Evolutionary conservation across 352 stramenopile species (phyloP), one percentile per base, ranked within the genome.

Genomic region (Globisporangium okanoganense): DNA sequence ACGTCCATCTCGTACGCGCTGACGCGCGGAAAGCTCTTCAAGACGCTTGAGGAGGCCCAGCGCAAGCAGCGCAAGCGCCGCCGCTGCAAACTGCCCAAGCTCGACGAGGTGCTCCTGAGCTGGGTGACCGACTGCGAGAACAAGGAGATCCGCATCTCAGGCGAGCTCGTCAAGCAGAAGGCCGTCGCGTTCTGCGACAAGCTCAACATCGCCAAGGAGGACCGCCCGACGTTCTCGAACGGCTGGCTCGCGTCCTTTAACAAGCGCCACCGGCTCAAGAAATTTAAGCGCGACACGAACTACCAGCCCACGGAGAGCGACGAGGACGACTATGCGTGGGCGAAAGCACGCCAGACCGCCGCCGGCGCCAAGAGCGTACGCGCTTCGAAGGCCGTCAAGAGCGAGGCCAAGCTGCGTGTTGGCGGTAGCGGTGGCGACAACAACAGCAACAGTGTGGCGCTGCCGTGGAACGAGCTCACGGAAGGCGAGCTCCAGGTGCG

Each of bases 211-310:
- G n/a, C 41, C 8, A 38, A 41, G 33, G 61, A 56, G 27, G 36
- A 57, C 13, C 61, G 61, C 49, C 58, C 58, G 2, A 58, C 33
- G 35, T 94, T 92, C 63, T 94, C 85, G 8, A 94, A 94, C 63
- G 85, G 85, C 54, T 94, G 85, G 85, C 67, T 94, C 49, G 82
- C 81, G 53, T 90, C 78, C 13, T 95, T 95, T 62, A 93, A 93
- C 61, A 66, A 66, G 53, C 61, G 61, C 8, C 82, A 94, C 45
- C 50, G 56, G 35, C 61, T 66, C 43, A 66, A 66, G 43, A 66
- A 66, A 53, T 66, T 66, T 44, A 66, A 66, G 53, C 61, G 61
- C 14, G 61, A 61, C 45, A 56, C 41, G 35, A 61, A 51, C 16
- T 66, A 62, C 45, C 43, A 56, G n/a, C 52, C 44, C 24, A 62